Percentiles rank a stretch among this genome's conserved stretches.
Evolutionary conservation across 2,329 filamentous ascomycete species (phyloP).

Genomic region (Neopestalotiopsis rosae): DNA sequence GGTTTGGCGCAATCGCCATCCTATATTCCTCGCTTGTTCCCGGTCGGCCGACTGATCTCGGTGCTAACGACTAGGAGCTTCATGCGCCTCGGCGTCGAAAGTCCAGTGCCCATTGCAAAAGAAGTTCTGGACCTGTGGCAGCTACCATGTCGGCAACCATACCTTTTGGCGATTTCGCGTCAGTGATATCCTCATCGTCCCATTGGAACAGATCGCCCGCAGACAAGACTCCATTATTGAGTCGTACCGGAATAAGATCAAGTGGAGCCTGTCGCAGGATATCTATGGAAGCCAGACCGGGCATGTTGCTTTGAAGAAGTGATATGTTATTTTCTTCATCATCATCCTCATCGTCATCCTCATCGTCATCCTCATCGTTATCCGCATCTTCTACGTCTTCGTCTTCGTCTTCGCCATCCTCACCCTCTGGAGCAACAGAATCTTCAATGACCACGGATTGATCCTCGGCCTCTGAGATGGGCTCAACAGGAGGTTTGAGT

Average conservation of each 20-base stretch:
- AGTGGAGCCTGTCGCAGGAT: conserved; percentile 62
- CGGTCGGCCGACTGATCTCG: neutral
- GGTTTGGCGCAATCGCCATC: too few species aligned
- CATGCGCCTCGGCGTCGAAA: conserved; percentile 38
- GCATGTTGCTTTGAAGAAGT: conserved; percentile 68
- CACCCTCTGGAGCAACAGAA: neutral
- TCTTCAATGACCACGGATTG: conserved; percentile 21
- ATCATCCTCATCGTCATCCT: conserved; percentile 23
- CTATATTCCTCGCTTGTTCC: too few species aligned
- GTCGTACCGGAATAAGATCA: conserved; percentile 61
- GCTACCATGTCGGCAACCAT: conserved; percentile 72
- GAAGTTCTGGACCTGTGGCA: conserved; percentile 65
- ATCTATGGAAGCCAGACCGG: conserved; percentile 64
- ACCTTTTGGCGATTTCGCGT: conserved; percentile 61
- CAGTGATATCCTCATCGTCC: conserved; percentile 56
- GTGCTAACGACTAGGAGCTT: neutral
- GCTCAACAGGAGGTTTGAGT: neutral
- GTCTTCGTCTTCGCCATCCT: neutral
- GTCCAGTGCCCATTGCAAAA: conserved; percentile 63
- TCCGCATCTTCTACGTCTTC: conserved; percentile 20
- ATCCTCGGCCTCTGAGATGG: neutral
- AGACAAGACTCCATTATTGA: conserved; percentile 37
- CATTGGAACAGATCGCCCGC: conserved; percentile 55
- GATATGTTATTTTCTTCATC: conserved; percentile 26
- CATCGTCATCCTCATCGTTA: conserved; percentile 23